Evolutionary conservation across 805 yeast genomes (phyloP), one percentile per base, ranked within the genome.

Genomic region (Candida argentea): DNA sequence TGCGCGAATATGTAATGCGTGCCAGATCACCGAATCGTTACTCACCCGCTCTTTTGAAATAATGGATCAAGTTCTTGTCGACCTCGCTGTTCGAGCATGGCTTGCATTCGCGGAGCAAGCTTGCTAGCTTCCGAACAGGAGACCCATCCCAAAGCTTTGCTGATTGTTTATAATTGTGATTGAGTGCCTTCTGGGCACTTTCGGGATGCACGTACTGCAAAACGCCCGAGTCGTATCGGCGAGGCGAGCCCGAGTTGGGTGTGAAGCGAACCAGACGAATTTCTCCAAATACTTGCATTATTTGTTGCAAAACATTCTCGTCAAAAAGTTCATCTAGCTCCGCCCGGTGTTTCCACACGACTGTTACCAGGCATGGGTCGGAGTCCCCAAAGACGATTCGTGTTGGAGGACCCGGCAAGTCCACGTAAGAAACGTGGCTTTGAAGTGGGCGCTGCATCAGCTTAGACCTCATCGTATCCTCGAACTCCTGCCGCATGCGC

Each of bases 261-360:
- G 32, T 24, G 9, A 31, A 18, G 10, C 28, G 24, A 4, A 35
- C 32, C 1, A 35, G 17, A 9, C 20, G 31, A 3, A 69, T 42
- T 0, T 50, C 36, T 1, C 76, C 77, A 44, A 70, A 70, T 2
- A 60, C 60, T 12, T 40, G 38, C 73, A 70, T 65, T 16, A 70
- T 46, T 25, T 52, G 44, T 14, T 22, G 14, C 13, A 70, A 42
- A 3, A 58, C 44, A 1, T 52, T 61, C 1, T 34, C 38, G 14
- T 48, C 50, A 13, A 67, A 43, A 13, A 47, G 33, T 1, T 42
- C 58, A 10, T 42, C 39, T 4, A 64, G 25, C 24, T 57, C 61
- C 5, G 52, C 52, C 32, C 55, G 55, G 25, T 54, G 50, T 37
- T 67, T 69, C 74, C 76, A 70, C 15, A 70, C 50, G 15, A 44